Base-by-base conservation (phyloP, 192 early-diverging fungal species). In the Haplosporangium gracile region DNA sequence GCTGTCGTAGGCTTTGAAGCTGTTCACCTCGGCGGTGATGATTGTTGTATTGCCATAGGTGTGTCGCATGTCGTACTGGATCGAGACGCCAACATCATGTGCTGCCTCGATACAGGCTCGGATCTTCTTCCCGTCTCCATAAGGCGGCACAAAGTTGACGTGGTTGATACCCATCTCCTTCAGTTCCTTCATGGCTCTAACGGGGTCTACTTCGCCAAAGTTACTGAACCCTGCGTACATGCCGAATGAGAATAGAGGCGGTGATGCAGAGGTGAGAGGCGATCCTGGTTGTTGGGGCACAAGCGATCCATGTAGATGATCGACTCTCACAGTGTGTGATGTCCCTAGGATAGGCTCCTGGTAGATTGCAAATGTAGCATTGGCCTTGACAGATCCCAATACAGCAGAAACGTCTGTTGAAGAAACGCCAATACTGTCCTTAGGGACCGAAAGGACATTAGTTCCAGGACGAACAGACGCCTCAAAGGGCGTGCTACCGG, bases 51-150 rank as follows among this genome's bases (percentile, higher is more conserved):
- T 53, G 39, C 51, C 36, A 43, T 77, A 82, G 16, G 43, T 18
- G 51, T 82, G 69, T 22, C 81, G 81, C 57, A 82, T 77, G 63
- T 70, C 70, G 34, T 70, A 51, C 70, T 82, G 81, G 69, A 82
- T 77, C 32, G 75, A 82, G 38, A 82, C 81, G 38, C 78, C 78
- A 38, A 78, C n/a, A 22, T 10, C 51, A 20, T 82, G 75, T 39
- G 75, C 74, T 6, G 76, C 76, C 45, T 78, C 42, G 32, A 82
- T 47, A 29, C 68, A 45, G 16, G 75, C 57, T 29, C 68, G 36
- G 24, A 82, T 45, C 3, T 60, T n/a, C 40, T 55, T 68, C 26
- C 75, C 51, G 68, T 82, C 43, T 2, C 60, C 57, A 34, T 82
- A 82, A 6, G 81, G 57, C 20, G 81, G 81, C 2, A 77, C 81